A percentile compares a stretch with the other conserved stretches of the same genome.
Evolutionary conservation across 768 basidiomycete genomes (phyloP).

Genomic region (Naematelia encephala): DNA sequence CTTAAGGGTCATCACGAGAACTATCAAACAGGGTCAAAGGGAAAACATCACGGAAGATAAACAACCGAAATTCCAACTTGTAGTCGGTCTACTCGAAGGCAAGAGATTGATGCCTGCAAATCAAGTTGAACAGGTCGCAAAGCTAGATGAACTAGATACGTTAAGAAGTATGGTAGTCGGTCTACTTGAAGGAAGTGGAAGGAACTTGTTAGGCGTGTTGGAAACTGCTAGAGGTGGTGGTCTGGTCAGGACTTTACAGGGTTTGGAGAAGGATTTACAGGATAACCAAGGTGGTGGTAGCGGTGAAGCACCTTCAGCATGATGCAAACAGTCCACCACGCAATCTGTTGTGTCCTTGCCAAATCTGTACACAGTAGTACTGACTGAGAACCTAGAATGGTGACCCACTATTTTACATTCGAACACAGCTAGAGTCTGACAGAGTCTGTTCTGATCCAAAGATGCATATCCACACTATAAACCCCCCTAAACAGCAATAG

Average conservation of each 20-base stretch:
- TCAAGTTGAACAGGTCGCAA: conserved; percentile 63
- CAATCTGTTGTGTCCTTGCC: neutral
- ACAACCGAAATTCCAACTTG: conserved; percentile 56
- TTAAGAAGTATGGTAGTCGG: conserved; percentile 81
- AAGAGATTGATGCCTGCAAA: conserved; percentile 61
- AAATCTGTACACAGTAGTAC: too few species aligned
- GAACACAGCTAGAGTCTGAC: too few species aligned
- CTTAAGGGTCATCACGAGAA: conserved; percentile 27
- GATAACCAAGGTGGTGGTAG: conserved; percentile 44
- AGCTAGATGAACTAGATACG: conserved; percentile 72
- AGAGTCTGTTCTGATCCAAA: neutral
- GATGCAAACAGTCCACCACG: too few species aligned
- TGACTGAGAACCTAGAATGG: too few species aligned
- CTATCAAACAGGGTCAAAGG: conserved; percentile 24
- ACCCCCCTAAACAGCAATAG: conserved; percentile 12
- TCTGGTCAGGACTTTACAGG: conserved; percentile 69
- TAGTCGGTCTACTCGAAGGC: conserved; percentile 78
- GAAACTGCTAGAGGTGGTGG: conserved; percentile 67
- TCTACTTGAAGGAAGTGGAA: conserved; percentile 68
- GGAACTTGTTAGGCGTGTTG: conserved; percentile 68
- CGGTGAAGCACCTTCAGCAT: conserved; percentile 4
- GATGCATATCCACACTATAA: neutral
- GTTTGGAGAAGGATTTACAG: conserved; percentile 67
- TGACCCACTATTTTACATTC: too few species aligned
- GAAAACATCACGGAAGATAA: conserved; percentile 22